These are phyloP conservation scores for Terfezia claveryi DNA, from an alignment of 495 filamentous ascomycete genomes.

Conservation along the genomic window DNA sequence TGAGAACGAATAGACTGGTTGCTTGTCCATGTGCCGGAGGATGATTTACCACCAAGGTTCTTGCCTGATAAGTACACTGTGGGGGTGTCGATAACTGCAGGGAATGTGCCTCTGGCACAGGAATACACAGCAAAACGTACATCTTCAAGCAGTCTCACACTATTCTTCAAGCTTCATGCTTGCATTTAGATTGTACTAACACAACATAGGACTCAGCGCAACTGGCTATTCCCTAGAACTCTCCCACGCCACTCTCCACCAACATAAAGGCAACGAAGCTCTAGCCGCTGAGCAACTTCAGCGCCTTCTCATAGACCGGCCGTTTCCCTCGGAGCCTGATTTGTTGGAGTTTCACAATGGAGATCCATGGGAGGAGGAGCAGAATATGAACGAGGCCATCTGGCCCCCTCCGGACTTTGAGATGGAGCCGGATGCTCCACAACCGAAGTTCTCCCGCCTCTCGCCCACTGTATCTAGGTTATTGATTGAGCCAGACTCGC, in stretches of 20 bases:
- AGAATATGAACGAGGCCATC: conserved; percentile 56
- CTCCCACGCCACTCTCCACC: conserved; percentile 50
- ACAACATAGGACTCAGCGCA: conserved; percentile 30
- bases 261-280: conserved; percentile 46
- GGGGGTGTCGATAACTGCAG: conserved; percentile 61
- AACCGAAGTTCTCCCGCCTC: background rate
- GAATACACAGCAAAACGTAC: conserved; percentile 15
- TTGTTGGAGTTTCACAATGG: conserved; percentile 9
- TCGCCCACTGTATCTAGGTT: background rate
- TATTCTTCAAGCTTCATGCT: too few relatives aligned
- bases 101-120: conserved; percentile 31
- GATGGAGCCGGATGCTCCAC: background rate
- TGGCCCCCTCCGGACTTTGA: conserved; percentile 26
- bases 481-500: background rate
- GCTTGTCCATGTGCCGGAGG: conserved; percentile 86
- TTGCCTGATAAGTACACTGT: conserved; percentile 76
- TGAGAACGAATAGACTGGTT: conserved; percentile 39
- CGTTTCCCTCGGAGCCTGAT: conserved; percentile 6
- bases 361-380: conserved; percentile 65
- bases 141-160: background rate
- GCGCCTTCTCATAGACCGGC: conserved; percentile 30
- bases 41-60: conserved; percentile 75
- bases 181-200: background rate
- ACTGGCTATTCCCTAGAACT: conserved; percentile 70
- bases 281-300: conserved; percentile 60